Conservation (phyloP, 202 grass and related monocot species). For the Cymbopogon flexuosus region DNA sequence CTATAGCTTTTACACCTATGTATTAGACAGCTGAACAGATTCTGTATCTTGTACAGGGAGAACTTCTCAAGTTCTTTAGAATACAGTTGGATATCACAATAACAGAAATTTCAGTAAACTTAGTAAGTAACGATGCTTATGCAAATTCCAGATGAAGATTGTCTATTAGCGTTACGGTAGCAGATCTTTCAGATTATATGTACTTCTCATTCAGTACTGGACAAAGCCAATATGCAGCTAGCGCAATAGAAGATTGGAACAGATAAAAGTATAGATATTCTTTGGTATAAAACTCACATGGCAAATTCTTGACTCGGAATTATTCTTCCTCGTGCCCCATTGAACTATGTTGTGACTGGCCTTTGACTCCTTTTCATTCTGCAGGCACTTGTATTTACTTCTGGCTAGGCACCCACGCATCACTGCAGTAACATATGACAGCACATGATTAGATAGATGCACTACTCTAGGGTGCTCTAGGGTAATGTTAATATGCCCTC, state of each 20-base stretch:
- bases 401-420: slow-evolving; percentile 70
- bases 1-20: neutral
- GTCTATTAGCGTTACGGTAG: neutral
- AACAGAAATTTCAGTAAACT: slow-evolving; percentile 15
- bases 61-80: neutral
- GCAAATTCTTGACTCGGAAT: slow-evolving; percentile 34
- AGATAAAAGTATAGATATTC: neutral
- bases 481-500: neutral
- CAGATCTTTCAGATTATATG: neutral
- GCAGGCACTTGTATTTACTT: slow-evolving; percentile 54
- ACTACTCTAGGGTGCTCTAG: slow-evolving; percentile 7
- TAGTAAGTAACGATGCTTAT: neutral
- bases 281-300: slow-evolving; percentile 35
- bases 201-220: neutral
- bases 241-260: neutral
- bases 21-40: slow-evolving; percentile 7
- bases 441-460: slow-evolving; percentile 29
- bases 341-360: slow-evolving; percentile 27
- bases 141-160: neutral
- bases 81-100: slow-evolving; percentile 1
- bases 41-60: slow-evolving; percentile 18
- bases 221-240: slow-evolving; percentile 9
- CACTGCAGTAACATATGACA: slow-evolving; percentile 51
- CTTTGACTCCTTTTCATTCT: slow-evolving; percentile 37
- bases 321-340: slow-evolving; percentile 22